Conservation (phyloP, 2,329 filamentous ascomycete species). For the Plectosphaerella plurivora region DNA sequence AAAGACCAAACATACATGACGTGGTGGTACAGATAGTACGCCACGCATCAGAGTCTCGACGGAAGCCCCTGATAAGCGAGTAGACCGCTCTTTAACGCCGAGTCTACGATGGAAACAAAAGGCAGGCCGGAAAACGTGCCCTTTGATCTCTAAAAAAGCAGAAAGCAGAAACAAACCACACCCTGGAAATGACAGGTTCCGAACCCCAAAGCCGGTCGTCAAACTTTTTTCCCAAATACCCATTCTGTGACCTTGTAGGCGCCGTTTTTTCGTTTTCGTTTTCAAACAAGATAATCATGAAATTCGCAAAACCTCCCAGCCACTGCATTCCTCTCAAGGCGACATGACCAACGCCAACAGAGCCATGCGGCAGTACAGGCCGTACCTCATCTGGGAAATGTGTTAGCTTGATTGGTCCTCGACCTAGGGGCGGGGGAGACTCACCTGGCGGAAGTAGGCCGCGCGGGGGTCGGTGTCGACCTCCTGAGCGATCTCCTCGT, state of each 20-base stretch:
- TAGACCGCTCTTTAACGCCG: background rate
- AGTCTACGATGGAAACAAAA: background rate
- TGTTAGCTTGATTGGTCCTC: constrained; percentile 32
- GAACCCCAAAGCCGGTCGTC: background rate
- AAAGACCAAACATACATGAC: background rate
- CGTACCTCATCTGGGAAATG: constrained; percentile 79
- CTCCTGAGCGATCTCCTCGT: constrained; percentile 89
- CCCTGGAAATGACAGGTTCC: background rate
- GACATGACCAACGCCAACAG: constrained; percentile 86
- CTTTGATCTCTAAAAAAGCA: constrained; percentile 3
- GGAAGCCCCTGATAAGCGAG: background rate
- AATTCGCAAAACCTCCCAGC: background rate
- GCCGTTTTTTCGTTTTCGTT: too few relatives aligned
- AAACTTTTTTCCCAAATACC: background rate
- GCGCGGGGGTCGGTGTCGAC: constrained; percentile 96
- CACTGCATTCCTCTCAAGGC: constrained; percentile 8
- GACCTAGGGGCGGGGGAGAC: constrained; percentile 26
- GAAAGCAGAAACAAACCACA: constrained; percentile 8
- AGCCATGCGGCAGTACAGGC: constrained; percentile 97
- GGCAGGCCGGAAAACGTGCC: background rate
- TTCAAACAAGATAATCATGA: too few relatives aligned
- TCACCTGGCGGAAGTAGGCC: constrained; percentile 98
- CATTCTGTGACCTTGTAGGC: background rate
- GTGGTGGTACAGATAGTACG: constrained; percentile 1
- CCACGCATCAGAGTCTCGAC: background rate